A percentile compares a stretch with the other conserved stretches of the same genome.
These are phyloP conservation scores for Pestalotiopsis sp. DNA, from an alignment of 2,329 filamentous ascomycete genomes.

Conservation along the genomic window DNA sequence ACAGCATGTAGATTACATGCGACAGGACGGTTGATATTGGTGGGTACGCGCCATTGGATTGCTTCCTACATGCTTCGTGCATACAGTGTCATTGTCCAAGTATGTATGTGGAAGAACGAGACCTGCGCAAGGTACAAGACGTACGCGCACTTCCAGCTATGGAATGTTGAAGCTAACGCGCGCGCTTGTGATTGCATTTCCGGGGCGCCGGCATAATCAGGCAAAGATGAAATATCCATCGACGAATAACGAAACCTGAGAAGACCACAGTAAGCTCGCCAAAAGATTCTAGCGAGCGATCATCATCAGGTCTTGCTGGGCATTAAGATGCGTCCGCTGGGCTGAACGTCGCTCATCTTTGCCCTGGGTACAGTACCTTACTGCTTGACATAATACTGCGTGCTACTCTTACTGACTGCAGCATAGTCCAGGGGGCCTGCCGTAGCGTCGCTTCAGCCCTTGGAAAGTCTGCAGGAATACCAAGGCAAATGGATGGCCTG, in stretches of 20 bases:
- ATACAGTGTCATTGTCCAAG: conserved; percentile 3
- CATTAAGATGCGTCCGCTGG: conserved; percentile 5
- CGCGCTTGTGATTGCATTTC: not conserved
- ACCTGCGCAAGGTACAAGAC: not conserved
- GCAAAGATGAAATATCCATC: too few relatives aligned
- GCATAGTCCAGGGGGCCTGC: conserved; percentile 19
- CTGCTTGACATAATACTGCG: not conserved
- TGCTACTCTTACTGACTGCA: conserved; percentile 14
- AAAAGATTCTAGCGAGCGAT: not conserved
- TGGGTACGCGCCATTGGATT: not conserved
- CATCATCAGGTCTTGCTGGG: conserved; percentile 11
- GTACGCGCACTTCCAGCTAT: not conserved
- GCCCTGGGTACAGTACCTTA: not conserved
- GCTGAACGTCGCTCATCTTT: not conserved
- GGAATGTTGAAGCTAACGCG: conserved; percentile 15
- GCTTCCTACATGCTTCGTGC: not conserved
- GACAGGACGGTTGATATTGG: not conserved
- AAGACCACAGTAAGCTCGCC: not conserved
- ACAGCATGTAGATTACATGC: conserved; percentile 5
- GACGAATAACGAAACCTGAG: too few relatives aligned
- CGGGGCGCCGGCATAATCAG: too few relatives aligned
- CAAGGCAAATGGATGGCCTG: conserved; percentile 30
- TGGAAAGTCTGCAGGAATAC: conserved; percentile 31
- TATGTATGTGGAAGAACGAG: not conserved
- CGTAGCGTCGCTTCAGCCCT: conserved; percentile 32